A percentile compares a stretch with the other conserved stretches of the same genome.
These are phyloP conservation scores for Strobilomyces echinocephalus DNA, from an alignment of 768 basidiomycete species.

Conservation along the genomic window DNA sequence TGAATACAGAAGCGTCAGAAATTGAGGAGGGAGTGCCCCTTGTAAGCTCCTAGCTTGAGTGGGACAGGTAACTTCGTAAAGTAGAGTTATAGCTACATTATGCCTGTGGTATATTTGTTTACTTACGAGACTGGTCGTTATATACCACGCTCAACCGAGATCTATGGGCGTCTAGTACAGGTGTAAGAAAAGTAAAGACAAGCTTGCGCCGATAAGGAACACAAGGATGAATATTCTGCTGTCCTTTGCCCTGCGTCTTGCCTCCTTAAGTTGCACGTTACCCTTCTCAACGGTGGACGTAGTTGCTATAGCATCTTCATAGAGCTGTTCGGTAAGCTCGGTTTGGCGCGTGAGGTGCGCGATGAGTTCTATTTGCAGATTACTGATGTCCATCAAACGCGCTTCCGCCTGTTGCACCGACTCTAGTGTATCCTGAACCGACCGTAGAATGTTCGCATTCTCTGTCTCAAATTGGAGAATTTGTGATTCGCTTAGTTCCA, in stretches of 20 bases:
- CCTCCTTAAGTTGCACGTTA: constrained; percentile 86
- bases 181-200: constrained; percentile 90
- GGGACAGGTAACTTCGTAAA: not conserved
- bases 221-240: constrained; percentile 84
- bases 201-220: constrained; percentile 87
- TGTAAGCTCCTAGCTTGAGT: not conserved
- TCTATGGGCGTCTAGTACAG: constrained; percentile 58
- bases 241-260: constrained; percentile 80
- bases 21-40: constrained; percentile 62
- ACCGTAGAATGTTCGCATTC: constrained; percentile 79
- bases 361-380: constrained; percentile 89
- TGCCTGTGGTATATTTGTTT: not conserved
- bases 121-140: constrained; percentile 1
- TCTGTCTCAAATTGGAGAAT: constrained; percentile 92
- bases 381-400: constrained; percentile 86
- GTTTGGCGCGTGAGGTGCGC: constrained; percentile 84
- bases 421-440: constrained; percentile 80
- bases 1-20: constrained; percentile 57
- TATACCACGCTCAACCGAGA: constrained; percentile 3
- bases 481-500: constrained; percentile 80
- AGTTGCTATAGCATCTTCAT: constrained; percentile 89
- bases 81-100: not conserved
- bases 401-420: constrained; percentile 91
- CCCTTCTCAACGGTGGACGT: constrained; percentile 85
- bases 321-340: constrained; percentile 88